Evolutionary conservation across 345 rosid species (phyloP), one percentile per base, ranked within the genome.

Genomic region (Physaria fendleri): DNA sequence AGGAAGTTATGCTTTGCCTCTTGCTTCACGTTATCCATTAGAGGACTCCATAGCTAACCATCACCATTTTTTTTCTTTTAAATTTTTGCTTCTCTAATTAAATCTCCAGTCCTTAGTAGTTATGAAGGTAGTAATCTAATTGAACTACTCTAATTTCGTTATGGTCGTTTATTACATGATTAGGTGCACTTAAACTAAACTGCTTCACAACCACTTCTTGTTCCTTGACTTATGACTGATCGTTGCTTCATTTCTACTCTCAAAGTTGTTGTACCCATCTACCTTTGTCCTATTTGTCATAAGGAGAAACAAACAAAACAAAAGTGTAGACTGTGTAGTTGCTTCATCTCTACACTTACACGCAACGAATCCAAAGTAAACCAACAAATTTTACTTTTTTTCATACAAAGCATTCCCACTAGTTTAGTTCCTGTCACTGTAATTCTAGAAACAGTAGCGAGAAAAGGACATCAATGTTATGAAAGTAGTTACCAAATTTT

Each of bases 241-340:
- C 6, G 5, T 44, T 47, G 71, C 60, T 67, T 67, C 60, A 18
- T 15, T 67, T 41, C 40, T 32, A 59, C 72, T 51, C 66, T 50
- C 65, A 65, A 65, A 41, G 53, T 41, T 33, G 60, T 50, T 59
- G 54, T 50, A 32, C 58, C 35, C 6, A 38, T 47, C n/a, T n/a
- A n/a, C n/a, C n/a, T 47, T 39, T 38, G 48, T 20, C 50, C 48
- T 28, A 49, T 24, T 5, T 5, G 27, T 39, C 8, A 57, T 34
- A 10, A 17, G n/a, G 12, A 30, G 54, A 23, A 51, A 10, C 50
- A 51, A 42, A 66, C 41, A 66, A 56, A 57, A 57, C 24, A 10
- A 25, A 20, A 22, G 20, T 55, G 43, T 46, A n/a, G n/a, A n/a
- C n/a, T n/a, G n/a, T n/a, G n/a, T n/a, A n/a, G n/a, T n/a, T n/a